A percentile compares a stretch with the other conserved stretches of the same genome.
phyloP scores from a whole-genome alignment of 257 asterid species.

The Solanum medicagineum region DNA sequence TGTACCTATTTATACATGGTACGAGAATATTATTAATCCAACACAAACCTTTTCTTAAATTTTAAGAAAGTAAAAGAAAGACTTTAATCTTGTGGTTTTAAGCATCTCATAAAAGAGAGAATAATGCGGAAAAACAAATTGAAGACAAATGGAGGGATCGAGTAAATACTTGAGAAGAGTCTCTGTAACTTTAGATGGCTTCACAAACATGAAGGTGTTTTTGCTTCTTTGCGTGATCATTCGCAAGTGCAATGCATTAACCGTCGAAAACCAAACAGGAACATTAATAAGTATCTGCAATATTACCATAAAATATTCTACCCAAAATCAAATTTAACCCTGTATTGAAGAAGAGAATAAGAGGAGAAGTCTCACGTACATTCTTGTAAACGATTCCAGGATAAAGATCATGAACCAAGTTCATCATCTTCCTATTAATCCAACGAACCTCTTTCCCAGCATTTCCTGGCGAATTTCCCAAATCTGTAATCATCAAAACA shows the following conservation, averaged over 20 bases:
- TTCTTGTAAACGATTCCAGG: constrained; percentile 61
- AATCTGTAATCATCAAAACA: constrained; percentile 45
- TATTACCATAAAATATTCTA: neutral
- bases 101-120: neutral
- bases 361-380: constrained; percentile 16
- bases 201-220: constrained; percentile 45
- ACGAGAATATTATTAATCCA: neutral
- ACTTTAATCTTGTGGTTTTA: neutral
- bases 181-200: constrained; percentile 57
- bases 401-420: constrained; percentile 42
- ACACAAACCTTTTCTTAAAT: neutral
- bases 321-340: neutral
- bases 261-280: constrained; percentile 58
- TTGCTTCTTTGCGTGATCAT: constrained; percentile 45
- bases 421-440: constrained; percentile 35
- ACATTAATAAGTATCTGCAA: constrained; percentile 74
- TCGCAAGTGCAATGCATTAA: constrained; percentile 46
- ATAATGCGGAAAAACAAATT: too few relatives aligned
- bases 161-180: constrained; percentile 62
- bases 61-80: neutral
- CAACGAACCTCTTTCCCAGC: constrained; percentile 37
- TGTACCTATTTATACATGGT: constrained; percentile 22
- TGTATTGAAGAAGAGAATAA: neutral
- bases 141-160: neutral
- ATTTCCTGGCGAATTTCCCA: constrained; percentile 33